Evolutionary conservation across 2,329 filamentous ascomycete genomes (phyloP).

Genomic region (Endocalyx cinctus): DNA sequence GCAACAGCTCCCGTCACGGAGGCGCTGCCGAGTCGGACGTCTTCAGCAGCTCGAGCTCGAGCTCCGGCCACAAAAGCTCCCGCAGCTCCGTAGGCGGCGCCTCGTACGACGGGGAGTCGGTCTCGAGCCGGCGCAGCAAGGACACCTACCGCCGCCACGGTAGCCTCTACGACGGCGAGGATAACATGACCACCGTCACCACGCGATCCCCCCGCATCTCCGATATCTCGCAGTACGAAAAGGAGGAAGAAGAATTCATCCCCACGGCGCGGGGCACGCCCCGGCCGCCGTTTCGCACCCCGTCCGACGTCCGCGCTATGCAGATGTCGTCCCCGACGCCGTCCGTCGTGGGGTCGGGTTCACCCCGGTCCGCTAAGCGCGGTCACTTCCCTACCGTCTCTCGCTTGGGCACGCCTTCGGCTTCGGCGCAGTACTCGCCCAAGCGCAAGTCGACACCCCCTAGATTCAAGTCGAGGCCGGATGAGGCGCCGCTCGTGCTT

Average conservation of each 20-base stretch:
- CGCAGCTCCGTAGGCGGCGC: conserved; percentile 55
- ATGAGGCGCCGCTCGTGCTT: conserved; percentile 67
- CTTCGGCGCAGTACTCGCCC: conserved; percentile 48
- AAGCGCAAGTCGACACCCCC: conserved; percentile 51
- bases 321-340: conserved; percentile 66
- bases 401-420: conserved; percentile 50
- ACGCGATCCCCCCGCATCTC: conserved; percentile 42
- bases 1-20: conserved; percentile 47
- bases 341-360: conserved; percentile 50
- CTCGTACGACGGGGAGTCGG: conserved; percentile 38
- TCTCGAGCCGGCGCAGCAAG: too few relatives aligned
- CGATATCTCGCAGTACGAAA: conserved; percentile 43
- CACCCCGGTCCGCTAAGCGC: conserved; percentile 50
- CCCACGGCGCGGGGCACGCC: conserved; percentile 54
- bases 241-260: conserved; percentile 44
- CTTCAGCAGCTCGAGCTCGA: too few relatives aligned
- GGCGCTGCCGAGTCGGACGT: conserved; percentile 50
- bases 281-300: conserved; percentile 63
- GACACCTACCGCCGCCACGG: too few relatives aligned
- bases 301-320: conserved; percentile 64
- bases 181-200: conserved; percentile 29
- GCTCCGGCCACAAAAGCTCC: conserved; percentile 51
- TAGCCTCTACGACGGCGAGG: conserved; percentile 21
- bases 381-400: conserved; percentile 48
- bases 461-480: conserved; percentile 50